Evolutionary conservation across 2,329 filamentous ascomycete species (phyloP).

Genomic region (Ascochyta pisi): DNA sequence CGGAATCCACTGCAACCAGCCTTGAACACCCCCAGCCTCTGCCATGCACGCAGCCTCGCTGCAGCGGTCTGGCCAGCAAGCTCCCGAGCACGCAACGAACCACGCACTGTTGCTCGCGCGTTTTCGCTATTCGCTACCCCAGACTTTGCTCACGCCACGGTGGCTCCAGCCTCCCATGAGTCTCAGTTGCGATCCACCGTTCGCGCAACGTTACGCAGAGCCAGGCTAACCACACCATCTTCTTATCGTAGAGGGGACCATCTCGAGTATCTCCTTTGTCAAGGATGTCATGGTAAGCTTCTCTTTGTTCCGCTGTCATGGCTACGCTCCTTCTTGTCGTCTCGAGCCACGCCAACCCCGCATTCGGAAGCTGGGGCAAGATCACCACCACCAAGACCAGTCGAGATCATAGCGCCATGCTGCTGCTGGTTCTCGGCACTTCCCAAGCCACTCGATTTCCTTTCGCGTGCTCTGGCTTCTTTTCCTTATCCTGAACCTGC

Average conservation of each 20-base stretch:
- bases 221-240: slow-evolving; percentile 36
- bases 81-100: slow-evolving; percentile 23
- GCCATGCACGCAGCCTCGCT: slow-evolving; percentile 23
- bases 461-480: slow-evolving; percentile 23
- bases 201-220: slow-evolving; percentile 26
- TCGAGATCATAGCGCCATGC: slow-evolving; percentile 31
- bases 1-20: slow-evolving; percentile 28
- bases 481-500: slow-evolving; percentile 23
- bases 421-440: slow-evolving; percentile 22
- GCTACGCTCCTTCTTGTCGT: slow-evolving; percentile 19
- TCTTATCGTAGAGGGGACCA: slow-evolving; percentile 71
- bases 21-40: slow-evolving; percentile 20
- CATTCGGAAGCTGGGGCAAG: slow-evolving; percentile 31
- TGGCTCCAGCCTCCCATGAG: slow-evolving; percentile 28
- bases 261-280: slow-evolving; percentile 84
- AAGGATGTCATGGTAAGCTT: slow-evolving; percentile 78
- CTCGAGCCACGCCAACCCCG: slow-evolving; percentile 39
- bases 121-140: slow-evolving; percentile 30
- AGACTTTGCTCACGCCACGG: slow-evolving; percentile 39
- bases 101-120: slow-evolving; percentile 20
- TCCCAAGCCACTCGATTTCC: slow-evolving; percentile 37
- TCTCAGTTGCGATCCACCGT: slow-evolving; percentile 21
- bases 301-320: slow-evolving; percentile 25
- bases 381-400: slow-evolving; percentile 35
- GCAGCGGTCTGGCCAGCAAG: slow-evolving; percentile 28